Evolutionary conservation across 768 basidiomycete genomes (phyloP).

Genomic region (Mycena venus): DNA sequence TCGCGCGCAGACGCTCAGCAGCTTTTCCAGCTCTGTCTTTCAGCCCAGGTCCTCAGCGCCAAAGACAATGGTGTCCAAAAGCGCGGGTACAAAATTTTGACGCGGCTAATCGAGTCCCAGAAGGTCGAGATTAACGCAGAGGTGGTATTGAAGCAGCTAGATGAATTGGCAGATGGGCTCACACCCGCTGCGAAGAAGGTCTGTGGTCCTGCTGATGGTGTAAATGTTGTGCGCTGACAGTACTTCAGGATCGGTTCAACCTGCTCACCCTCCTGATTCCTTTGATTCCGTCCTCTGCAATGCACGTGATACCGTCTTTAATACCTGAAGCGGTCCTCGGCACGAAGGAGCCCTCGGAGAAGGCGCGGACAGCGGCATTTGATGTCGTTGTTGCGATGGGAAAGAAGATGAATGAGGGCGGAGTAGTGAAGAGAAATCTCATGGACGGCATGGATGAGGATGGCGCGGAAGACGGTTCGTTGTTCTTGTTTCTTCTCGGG

Average conservation of each 20-base stretch:
- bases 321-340: conserved; percentile 96
- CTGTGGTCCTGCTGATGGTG: neutral
- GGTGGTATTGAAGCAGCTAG: conserved; percentile 72
- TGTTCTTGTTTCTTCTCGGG: conserved; percentile 22
- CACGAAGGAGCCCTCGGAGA: conserved; percentile 97
- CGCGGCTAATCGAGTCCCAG: conserved; percentile 76
- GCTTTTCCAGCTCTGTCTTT: conserved; percentile 80
- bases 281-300: conserved; percentile 72
- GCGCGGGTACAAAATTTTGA: conserved; percentile 91
- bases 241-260: conserved; percentile 81
- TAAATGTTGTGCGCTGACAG: conserved; percentile 20
- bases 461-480: conserved; percentile 60
- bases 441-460: conserved; percentile 90
- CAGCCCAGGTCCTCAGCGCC: conserved; percentile 75
- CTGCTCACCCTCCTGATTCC: conserved; percentile 80
- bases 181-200: conserved; percentile 92
- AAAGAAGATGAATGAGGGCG: conserved; percentile 89
- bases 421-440: conserved; percentile 81
- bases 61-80: conserved; percentile 94
- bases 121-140: conserved; percentile 71
- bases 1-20: conserved; percentile 69
- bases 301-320: conserved; percentile 89
- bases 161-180: conserved; percentile 74
- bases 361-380: conserved; percentile 90
- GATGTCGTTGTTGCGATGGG: conserved; percentile 94